Evolutionary conservation across 768 basidiomycete genomes (phyloP), one percentile per base, ranked within the genome.

Genomic region (Kwoniella pini): DNA sequence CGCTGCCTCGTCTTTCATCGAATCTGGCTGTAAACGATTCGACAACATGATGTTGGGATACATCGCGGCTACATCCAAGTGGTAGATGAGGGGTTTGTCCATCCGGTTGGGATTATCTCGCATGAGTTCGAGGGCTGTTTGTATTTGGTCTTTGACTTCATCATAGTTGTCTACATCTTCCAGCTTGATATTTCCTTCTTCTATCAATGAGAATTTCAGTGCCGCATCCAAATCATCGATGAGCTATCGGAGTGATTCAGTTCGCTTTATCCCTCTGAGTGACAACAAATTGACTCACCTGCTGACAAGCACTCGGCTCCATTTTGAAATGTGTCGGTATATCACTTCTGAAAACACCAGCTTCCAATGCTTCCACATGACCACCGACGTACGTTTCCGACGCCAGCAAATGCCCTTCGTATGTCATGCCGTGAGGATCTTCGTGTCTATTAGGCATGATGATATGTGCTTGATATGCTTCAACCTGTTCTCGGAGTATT

Each of bases 31-130:
- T 1, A 99, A 83, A 31, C 96, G 90, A 76, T 99, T 99, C 17
- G 94, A 97, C 82, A 99, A 87, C 96, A 99, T 99, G 85, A 99
- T 98, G 79, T 98, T 99, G 57, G 96, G 96, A 77, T 99, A 98
- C 96, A 99, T 99, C 64, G 96, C 96, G 2, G 96, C 96, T 64
- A 99, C 96, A 72, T 99, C 96, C 71, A 98, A 80, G 79, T 99
- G 96, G 80, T 99, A 99, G 74, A 99, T 98, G 64, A 98, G 85
- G 0, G 96, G 96, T 12, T 87, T 89, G 81, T 98, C 94, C 42
- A 82, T 82, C 13, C 95, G 90, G 54, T 86, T 84, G 0, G 96
- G 95, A 60, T 88, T 86, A 80, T 98, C 93, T 26, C 91, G 91
- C 83, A 98, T 88, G 65, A 86, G 76, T 74, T 95, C 92, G 27